Evolutionary conservation across 2,329 filamentous ascomycete species (phyloP), one percentile per base, ranked within the genome.

Genomic region (Alternaria triticimaculans): DNA sequence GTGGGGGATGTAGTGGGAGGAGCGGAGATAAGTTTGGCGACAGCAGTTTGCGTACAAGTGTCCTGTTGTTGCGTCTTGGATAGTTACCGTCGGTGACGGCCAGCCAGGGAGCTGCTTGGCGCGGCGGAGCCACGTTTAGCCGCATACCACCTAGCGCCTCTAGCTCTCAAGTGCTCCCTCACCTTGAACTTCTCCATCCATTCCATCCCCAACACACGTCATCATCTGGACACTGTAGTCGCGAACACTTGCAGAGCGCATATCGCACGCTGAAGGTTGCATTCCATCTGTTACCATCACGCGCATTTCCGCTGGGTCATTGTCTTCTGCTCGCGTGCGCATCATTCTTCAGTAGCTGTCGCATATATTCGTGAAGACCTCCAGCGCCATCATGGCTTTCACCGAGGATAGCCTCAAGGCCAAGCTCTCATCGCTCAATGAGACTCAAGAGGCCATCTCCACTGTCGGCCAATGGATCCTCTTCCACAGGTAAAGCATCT

Each of bases 381-480:
- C 37, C 37, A 41, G n/a, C 3, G 37, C 41, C 55, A 65, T 28
- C 64, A 97, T 99, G 95, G 90, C 96, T 49, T 98, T 97, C 83
- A 96, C 92, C 70, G 94, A 98, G 82, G 96, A 99, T 83, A 92
- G 94, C 50, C 94, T 99, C 60, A 89, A 94, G 80, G 93, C 95
- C 58, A 97, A 97, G 84, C 90, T 99, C 58, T 96, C 94, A 30
- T 93, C 94, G 45, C 88, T 99, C 66, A 97, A 97, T 81, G 96
- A 99, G 82, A 97, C 94, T 11, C 95, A 99, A 80, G 96, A 99
- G 79, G 96, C 94, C 82, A 98, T 99, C 76, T 89, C 97, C 65
- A 95, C 93, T 37, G 94, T 97, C 66, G 94, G 96, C 62, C 95
- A 98, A 89, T 99, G 96, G 96, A 96, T 99, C 66, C 96, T 99